Conservation (phyloP, 2,329 filamentous ascomycete species). For the Ambrosiella cleistominuta region DNA sequence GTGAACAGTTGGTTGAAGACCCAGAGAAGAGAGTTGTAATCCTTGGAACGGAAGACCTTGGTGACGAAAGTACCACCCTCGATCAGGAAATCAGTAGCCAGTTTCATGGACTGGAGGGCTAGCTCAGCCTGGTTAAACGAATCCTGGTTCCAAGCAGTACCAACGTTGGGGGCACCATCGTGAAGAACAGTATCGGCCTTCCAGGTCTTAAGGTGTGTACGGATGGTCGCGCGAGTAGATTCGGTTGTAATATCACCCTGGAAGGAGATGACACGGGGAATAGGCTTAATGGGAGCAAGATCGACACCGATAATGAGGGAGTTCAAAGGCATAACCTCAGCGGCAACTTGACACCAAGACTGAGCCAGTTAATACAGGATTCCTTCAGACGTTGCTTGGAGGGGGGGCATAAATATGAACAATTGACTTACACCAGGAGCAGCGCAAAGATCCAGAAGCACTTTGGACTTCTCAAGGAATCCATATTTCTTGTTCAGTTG, state of each 20-base stretch:
- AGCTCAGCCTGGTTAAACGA: constrained; percentile 95
- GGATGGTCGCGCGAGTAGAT: constrained; percentile 79
- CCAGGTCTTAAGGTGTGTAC: constrained; percentile 82
- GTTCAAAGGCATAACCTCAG: constrained; percentile 81
- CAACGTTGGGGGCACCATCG: constrained; percentile 93
- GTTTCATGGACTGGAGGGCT: constrained; percentile 73
- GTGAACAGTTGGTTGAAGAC: constrained; percentile 93
- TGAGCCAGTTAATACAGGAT: constrained; percentile 22
- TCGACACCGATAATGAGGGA: constrained; percentile 91
- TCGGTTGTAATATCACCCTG: constrained; percentile 97
- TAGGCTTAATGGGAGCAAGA: constrained; percentile 85
- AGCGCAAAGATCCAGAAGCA: constrained; percentile 91
- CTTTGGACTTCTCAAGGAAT: constrained; percentile 92
- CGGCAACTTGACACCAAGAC: constrained; percentile 93
- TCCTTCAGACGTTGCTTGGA: background rate
- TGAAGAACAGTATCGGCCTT: constrained; percentile 92
- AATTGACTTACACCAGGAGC: constrained; percentile 61
- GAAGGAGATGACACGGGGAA: constrained; percentile 84
- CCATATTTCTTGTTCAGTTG: constrained; percentile 99
- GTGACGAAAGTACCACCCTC: constrained; percentile 90
- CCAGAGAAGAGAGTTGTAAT: constrained; percentile 92
- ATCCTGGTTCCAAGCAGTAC: constrained; percentile 95
- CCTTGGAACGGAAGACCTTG: constrained; percentile 92
- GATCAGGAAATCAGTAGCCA: constrained; percentile 81
- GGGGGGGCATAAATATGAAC: constrained; percentile 1